phyloP scores from a whole-genome alignment of 225 moss, liverwort and hornwort genomes.

The Bryum argenteum region DNA sequence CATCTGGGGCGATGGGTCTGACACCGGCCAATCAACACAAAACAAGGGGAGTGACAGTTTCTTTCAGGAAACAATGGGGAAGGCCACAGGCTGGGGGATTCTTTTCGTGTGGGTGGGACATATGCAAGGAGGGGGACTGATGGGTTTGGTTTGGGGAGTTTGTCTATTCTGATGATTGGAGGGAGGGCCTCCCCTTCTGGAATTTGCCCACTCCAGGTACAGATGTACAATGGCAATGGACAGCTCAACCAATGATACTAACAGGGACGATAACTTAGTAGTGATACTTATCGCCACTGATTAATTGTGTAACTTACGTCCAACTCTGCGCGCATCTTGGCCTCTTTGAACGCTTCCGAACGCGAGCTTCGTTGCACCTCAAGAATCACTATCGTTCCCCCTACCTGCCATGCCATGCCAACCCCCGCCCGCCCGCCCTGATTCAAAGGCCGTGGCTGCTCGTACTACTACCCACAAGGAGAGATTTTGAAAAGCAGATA shows the following conservation, averaged over 20 bases:
- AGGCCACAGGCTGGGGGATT: too few species aligned
- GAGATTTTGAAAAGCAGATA: too few species aligned
- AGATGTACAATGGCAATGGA: conserved; percentile 3
- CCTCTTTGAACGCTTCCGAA: conserved; percentile 48
- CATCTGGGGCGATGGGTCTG: background rate
- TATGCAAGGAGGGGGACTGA: too few species aligned
- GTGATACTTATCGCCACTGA: background rate
- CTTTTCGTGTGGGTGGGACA: too few species aligned
- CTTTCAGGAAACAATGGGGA: background rate
- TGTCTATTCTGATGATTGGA: conserved; percentile 36
- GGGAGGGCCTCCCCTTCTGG: background rate
- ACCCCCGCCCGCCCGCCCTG: too few species aligned
- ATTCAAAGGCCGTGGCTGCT: too few species aligned
- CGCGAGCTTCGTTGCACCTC: conserved; percentile 49
- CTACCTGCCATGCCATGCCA: conserved; percentile 34
- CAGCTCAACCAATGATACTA: background rate
- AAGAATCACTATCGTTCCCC: conserved; percentile 56
- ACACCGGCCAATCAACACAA: background rate
- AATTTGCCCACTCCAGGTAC: background rate
- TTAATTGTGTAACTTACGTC: conserved; percentile 39
- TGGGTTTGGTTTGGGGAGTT: background rate
- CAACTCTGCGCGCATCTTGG: conserved; percentile 40
- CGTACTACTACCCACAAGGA: too few species aligned
- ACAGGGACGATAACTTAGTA: too few species aligned
- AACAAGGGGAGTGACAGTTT: background rate